Evolutionary conservation across 208 protist genomes (phyloP).

Genomic region (Trypanosoma conorhini): DNA sequence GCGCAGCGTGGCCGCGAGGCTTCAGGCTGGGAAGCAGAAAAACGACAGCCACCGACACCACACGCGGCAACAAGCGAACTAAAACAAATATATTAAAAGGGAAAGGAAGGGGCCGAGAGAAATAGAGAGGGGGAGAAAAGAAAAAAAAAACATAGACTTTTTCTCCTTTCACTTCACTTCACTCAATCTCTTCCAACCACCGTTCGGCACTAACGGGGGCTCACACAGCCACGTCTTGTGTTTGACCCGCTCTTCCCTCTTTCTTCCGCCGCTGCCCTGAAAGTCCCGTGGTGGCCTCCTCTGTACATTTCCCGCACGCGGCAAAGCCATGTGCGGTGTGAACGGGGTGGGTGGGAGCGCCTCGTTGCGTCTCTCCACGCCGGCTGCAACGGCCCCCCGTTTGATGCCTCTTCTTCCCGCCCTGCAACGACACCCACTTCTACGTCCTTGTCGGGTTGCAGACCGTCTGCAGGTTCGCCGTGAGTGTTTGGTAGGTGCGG

Average conservation of each 20-base stretch:
- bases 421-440: background rate
- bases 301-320: background rate
- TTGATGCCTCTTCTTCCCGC: background rate
- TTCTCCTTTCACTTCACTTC: background rate
- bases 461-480: constrained; percentile 90
- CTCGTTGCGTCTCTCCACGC: no score
- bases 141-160: constrained; percentile 1
- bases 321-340: background rate
- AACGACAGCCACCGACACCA: no score
- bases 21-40: no score
- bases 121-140: background rate
- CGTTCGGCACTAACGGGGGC: background rate
- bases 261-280: background rate
- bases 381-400: background rate
- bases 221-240: background rate
- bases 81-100: background rate
- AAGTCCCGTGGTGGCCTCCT: background rate
- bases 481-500: constrained; percentile 95
- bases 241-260: no score
- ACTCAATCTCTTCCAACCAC: no score
- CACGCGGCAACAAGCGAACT: background rate
- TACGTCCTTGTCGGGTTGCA: constrained; percentile 83
- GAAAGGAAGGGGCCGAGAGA: background rate
- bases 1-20: no score
- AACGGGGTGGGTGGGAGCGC: no score